Base-by-base conservation (phyloP, 2,329 filamentous ascomycete species). In the Fusarium redolens region DNA sequence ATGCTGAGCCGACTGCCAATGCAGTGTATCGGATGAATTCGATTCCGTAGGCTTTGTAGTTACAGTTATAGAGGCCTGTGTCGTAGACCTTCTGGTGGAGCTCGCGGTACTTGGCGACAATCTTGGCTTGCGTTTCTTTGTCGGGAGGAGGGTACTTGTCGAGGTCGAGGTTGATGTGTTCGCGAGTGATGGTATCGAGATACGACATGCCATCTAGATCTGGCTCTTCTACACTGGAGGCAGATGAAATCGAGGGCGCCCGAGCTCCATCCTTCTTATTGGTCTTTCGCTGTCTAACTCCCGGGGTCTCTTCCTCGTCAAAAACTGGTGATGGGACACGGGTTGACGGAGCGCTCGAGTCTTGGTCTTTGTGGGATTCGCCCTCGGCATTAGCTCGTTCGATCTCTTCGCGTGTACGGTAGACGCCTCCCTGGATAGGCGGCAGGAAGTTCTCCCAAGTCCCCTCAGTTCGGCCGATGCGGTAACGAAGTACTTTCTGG, bases 371-470 rank as follows among this genome's bases (percentile, higher is more conserved):
- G 35, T 65, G 51, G 35, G 55, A 74, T 41, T 63, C 68, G 30
- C 51, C 43, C 7, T 74, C 65, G 18, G 62, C 31, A 13, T 74
- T 65, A 22, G 69, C 61, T 48, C 70, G 80, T 48, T 83, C 81
- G 12, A 82, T 80, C 31, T 83, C 79, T 51, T 72, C 72, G 20
- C 80, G 77, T 28, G 84, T 82, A 73, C 92, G 88, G 81, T 95
- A 97, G 65, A 87, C 87, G 45, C 96, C 96, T 64, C 95, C 95
- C 82, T 98, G 96, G 58, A 98, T 96, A 1, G 96, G 96, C 8
- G 96, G 95, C 11, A 93, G 78, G 79, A 98, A 97, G 81, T 98
- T 98, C 69, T 85, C 85, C 96, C 96, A 99, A 69, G 85, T 86
- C 35, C 94, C 93, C 78, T 96, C 89, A 65, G 97, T 90, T 71